Evolutionary conservation across 23 red algal species (phyloP).

Genomic region (Gracilaria domingensis): DNA sequence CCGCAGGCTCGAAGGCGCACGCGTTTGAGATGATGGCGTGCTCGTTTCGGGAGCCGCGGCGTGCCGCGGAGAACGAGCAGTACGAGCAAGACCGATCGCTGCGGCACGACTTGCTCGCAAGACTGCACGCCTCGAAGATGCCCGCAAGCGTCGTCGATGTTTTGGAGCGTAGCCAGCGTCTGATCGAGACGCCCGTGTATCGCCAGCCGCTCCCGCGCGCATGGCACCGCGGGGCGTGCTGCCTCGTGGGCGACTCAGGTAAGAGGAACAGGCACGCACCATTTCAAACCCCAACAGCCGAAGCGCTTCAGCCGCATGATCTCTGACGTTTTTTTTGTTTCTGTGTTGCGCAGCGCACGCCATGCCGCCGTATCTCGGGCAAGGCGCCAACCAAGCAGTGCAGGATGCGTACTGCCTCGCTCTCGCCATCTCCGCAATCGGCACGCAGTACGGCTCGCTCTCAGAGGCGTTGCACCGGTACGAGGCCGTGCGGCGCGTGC

Average conservation of each 20-base stretch:
- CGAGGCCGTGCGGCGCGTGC: conserved; percentile 28
- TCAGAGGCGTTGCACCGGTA: conserved; percentile 42
- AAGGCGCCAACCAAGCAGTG: conserved; percentile 83
- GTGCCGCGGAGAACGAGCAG: conserved; percentile 2
- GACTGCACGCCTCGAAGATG: conserved; percentile 17
- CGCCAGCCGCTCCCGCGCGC: conserved; percentile 6
- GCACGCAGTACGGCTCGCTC: neutral
- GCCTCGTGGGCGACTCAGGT: conserved; percentile 84
- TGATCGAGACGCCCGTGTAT: conserved; percentile 69
- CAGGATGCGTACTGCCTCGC: conserved; percentile 72
- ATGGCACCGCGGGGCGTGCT: conserved; percentile 58
- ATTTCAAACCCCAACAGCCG: neutral
- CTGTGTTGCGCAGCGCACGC: conserved; percentile 71
- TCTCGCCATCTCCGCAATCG: conserved; percentile 53
- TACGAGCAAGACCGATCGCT: conserved; percentile 31
- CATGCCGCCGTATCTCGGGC: conserved; percentile 80
- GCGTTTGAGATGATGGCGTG: conserved; percentile 37
- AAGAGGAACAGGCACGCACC: conserved; percentile 29
- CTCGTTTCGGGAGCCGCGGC: conserved; percentile 18
- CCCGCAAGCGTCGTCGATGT: conserved; percentile 1
- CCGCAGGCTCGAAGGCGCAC: conserved; percentile 16
- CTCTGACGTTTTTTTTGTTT: no score
- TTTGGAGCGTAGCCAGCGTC: conserved; percentile 16
- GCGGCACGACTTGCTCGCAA: neutral
- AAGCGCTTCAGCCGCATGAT: neutral